Evolutionary conservation across 768 basidiomycete genomes (phyloP), one percentile per base, ranked within the genome.

Genomic region (Gloeophyllum trabeum): DNA sequence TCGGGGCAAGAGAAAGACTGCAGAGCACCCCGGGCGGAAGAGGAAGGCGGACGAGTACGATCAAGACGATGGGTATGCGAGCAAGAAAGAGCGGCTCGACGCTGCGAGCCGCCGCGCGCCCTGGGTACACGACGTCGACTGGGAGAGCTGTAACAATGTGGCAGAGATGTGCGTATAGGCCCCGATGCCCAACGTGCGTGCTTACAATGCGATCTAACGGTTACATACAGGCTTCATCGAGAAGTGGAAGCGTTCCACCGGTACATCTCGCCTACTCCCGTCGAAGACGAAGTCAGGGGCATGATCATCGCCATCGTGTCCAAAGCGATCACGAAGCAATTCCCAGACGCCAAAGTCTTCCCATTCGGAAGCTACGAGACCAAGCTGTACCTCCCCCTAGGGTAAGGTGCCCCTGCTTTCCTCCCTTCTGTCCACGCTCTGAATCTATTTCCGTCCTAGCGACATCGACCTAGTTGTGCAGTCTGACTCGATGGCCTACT

Each of bases 281-380:
- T 73, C 13, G 96, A 99, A 55, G 85, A 94, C 56, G 89, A 91
- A 56, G 66, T 90, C 24, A 79, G 94, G 37, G 67, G 79, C 14
- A 71, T 84, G 25, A 67, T 85, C 5, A 78, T 97, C 16, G 57
- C 70, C 18, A 67, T 79, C 25, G 84, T 98, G 43, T 70, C 79
- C 0, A 66, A 68, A 14, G 77, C 79, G 1, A 70, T 98, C 37
- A 63, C 62, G 4, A 52, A 60, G n/a, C 56, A 65, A 6, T 96
- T 88, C 63, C 74, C 79, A 0, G 89, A 93, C 51, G 90, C 91
- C 6, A 62, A 70, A 24, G 81, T 97, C 3, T 62, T 74, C 44
- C 85, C 92, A 1, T 99, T 98, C 58, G 96, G 96, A 18, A 90
- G 85, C 55, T 94, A 81, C 58, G 80, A 86, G 55, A 98, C 94